Base-by-base conservation (phyloP, 768 basidiomycete species). In the Dentipellis fragilis region DNA sequence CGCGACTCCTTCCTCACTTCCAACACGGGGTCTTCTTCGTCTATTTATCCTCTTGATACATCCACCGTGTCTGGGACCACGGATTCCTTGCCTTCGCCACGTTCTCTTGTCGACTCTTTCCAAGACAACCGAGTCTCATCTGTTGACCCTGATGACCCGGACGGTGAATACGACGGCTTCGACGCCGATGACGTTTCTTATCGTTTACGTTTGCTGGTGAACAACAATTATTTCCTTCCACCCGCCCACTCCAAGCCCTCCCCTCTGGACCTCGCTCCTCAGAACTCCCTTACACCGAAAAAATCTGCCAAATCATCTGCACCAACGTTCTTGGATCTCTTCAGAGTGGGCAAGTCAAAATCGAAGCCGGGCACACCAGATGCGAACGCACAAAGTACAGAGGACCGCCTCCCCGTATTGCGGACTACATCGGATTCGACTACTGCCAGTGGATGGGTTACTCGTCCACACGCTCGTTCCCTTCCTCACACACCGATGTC, bases 211-310 rank as follows among this genome's bases (percentile, higher is more conserved):
- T 77, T 93, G 53, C 79, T 93, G 40, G 85, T 93, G 54, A 87
- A 85, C 67, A 93, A 93, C 69, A 91, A 77, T 64, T 93, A 93
- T 66, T 93, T 89, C 65, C 81, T 93, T 38, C 90, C 90, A 3
- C 91, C 90, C 10, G 89, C 90, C 0, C 90, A 93, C 64, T 77
- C 83, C 42, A 93, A 93, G 64, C 90, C 90, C 1, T 80, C 80
- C 10, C 78, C 83, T 2, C 75, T 84, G 23, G 81, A 86, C 52
- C 79, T 90, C 57, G 76, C 79, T 16, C 68, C 77, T 2, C 67
- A 74, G 1, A 58, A 60, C 35, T 51, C 59, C 11, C 49, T 69
- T 36, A 57, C 72, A 34, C 71, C 75, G 56, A 87, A 81, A 67
- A 75, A 73, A 49, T 63, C 73, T 1, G 60, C 70, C 66, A 79